phyloP scores from a whole-genome alignment of 2,329 filamentous ascomycete genomes.

The Amylocarpus encephaloides region DNA sequence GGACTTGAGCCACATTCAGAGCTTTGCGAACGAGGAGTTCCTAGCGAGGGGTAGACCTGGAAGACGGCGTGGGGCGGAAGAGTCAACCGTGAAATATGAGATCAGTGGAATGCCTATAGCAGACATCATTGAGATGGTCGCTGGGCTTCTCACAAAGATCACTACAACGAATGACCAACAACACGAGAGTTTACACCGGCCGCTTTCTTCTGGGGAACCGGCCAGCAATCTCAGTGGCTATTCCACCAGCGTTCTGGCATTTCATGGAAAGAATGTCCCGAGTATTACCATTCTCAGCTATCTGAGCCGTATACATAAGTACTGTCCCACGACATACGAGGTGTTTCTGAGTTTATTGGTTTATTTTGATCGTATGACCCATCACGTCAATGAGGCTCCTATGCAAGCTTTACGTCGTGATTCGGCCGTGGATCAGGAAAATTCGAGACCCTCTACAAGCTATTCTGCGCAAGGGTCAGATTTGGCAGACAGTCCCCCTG shows the following conservation, averaged over 20 bases:
- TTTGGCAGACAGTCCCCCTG: conserved; percentile 25
- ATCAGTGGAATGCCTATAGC: conserved; percentile 96
- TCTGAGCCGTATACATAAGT: conserved; percentile 92
- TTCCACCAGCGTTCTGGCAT: conserved; percentile 76
- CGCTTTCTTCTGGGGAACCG: conserved; percentile 51
- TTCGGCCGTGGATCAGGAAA: conserved; percentile 20
- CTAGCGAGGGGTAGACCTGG: conserved; percentile 47
- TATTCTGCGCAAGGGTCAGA: conserved; percentile 29
- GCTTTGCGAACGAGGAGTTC: conserved; percentile 73
- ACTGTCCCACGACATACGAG: conserved; percentile 97
- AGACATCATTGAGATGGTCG: conserved; percentile 99
- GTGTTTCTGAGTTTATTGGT: conserved; percentile 93
- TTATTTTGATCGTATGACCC: conserved; percentile 98
- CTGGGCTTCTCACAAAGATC: conserved; percentile 91
- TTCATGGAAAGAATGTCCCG: conserved; percentile 96
- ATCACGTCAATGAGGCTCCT: conserved; percentile 80
- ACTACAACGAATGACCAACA: conserved; percentile 93
- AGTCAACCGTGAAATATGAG: conserved; percentile 63
- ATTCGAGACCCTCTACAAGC: conserved; percentile 24
- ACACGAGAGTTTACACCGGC: conserved; percentile 81
- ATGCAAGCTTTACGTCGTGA: conserved; percentile 55
- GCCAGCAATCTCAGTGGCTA: conserved; percentile 54
- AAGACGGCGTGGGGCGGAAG: conserved; percentile 46
- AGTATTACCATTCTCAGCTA: conserved; percentile 97
- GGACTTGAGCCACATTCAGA: conserved; percentile 86